Evolutionary conservation across 352 stramenopile species (phyloP).

Genomic region (Phytophthora rubi): DNA sequence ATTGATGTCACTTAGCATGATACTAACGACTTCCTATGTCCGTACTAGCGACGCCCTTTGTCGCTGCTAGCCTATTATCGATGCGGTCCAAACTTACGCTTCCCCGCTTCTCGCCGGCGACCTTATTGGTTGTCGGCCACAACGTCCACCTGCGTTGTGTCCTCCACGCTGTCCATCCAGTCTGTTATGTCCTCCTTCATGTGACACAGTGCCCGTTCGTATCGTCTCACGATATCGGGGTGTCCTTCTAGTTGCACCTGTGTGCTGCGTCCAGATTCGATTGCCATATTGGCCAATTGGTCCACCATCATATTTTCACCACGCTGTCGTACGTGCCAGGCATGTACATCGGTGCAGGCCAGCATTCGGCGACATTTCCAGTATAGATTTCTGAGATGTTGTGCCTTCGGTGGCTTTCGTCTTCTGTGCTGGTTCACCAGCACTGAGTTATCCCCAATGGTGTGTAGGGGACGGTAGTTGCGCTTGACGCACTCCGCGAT

Average conservation of each 20-base stretch:
- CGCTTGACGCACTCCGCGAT: no score
- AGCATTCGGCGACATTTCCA: no score
- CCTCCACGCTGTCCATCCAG: background rate
- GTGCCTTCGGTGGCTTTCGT: no score
- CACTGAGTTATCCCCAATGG: no score
- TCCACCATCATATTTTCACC: background rate
- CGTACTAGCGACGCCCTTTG: slow-evolving; percentile 1
- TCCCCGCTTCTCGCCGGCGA: slow-evolving; percentile 1
- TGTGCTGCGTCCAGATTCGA: background rate
- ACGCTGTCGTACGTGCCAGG: background rate
- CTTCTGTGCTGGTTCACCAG: no score
- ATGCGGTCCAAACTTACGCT: slow-evolving; percentile 2
- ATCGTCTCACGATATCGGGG: background rate
- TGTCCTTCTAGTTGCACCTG: background rate
- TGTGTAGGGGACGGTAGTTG: no score
- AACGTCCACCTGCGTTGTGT: background rate
- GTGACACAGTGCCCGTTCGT: background rate
- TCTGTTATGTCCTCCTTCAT: background rate
- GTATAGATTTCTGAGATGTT: no score
- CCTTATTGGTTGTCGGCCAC: background rate
- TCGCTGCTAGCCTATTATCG: slow-evolving; percentile 1
- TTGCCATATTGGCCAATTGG: background rate
- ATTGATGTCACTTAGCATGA: no score
- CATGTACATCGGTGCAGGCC: background rate
- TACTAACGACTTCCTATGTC: slow-evolving; percentile 5